Percentiles rank a stretch among this genome's conserved stretches.
Evolutionary conservation across 2,329 filamentous ascomycete species (phyloP).

Genomic region (Albophoma yamanashiensis): DNA sequence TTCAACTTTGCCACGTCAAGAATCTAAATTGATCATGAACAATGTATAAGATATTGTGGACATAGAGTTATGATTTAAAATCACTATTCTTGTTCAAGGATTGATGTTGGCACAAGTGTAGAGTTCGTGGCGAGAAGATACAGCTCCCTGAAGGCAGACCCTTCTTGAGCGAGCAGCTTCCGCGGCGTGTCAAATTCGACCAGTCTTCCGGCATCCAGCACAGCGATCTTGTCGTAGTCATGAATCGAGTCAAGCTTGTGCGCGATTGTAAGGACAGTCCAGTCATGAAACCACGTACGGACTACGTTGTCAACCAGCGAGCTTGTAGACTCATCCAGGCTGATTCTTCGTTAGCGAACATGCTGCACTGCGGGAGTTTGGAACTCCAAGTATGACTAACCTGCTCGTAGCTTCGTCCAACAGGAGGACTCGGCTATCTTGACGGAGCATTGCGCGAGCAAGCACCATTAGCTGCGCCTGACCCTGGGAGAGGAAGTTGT

Average conservation of each 20-base stretch:
- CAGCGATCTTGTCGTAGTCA: slow-evolving; percentile 37
- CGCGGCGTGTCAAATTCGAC: slow-evolving; percentile 23
- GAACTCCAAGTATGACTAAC: slow-evolving; percentile 5
- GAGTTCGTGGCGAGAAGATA: slow-evolving; percentile 1
- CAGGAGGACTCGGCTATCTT: slow-evolving; percentile 26
- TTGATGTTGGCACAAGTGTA: background rate
- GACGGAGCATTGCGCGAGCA: slow-evolving; percentile 34
- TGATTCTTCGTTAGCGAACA: slow-evolving; percentile 1
- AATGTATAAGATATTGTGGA: too few species aligned
- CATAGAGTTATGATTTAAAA: too few species aligned
- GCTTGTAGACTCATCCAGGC: slow-evolving; percentile 8
- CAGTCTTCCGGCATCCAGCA: slow-evolving; percentile 37
- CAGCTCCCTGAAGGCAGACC: slow-evolving; percentile 3
- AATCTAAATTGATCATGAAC: too few species aligned
- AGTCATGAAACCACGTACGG: slow-evolving; percentile 11
- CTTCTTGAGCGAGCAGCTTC: background rate
- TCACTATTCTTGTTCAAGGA: background rate
- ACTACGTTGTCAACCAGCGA: slow-evolving; percentile 7
- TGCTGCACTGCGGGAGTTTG: too few species aligned
- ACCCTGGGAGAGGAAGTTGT: slow-evolving; percentile 28
- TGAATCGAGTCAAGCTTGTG: slow-evolving; percentile 26
- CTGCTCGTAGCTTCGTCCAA: slow-evolving; percentile 30
- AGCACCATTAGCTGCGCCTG: slow-evolving; percentile 40
- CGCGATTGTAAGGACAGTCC: slow-evolving; percentile 33
- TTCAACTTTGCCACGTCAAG: too few species aligned